These are phyloP conservation scores for Boletus barrowsii DNA, from an alignment of 768 basidiomycete genomes.

Conservation along the genomic window DNA sequence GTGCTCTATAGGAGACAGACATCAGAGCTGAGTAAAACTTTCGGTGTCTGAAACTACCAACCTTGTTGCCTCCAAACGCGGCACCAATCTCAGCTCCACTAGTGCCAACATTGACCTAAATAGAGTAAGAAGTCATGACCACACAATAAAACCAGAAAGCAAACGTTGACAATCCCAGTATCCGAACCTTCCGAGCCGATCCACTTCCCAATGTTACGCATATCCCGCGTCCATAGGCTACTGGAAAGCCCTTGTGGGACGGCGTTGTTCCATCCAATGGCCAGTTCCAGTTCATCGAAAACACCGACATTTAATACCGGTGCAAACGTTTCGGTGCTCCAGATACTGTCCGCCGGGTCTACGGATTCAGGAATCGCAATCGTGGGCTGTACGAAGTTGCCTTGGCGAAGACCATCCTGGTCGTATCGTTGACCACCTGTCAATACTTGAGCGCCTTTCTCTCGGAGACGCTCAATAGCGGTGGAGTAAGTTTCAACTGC, in stretches of 20 bases:
- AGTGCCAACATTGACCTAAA: constrained; percentile 63
- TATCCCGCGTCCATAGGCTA: constrained; percentile 84
- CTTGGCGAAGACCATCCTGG: constrained; percentile 50
- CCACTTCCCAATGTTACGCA: constrained; percentile 87
- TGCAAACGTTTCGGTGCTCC: constrained; percentile 83
- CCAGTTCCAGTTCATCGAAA: constrained; percentile 84
- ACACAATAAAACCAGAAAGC: constrained; percentile 23
- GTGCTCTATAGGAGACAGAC: constrained; percentile 54
- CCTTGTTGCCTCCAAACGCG: constrained; percentile 95
- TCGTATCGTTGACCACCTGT: constrained; percentile 63
- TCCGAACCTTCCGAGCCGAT: constrained; percentile 88
- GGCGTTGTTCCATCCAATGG: constrained; percentile 86
- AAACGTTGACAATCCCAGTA: constrained; percentile 87
- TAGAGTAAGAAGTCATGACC: constrained; percentile 1
- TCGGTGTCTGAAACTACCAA: constrained; percentile 28
- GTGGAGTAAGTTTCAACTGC: constrained; percentile 65
- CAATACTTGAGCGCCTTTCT: constrained; percentile 72
- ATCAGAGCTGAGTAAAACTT: constrained; percentile 11
- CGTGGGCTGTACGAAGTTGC: constrained; percentile 89
- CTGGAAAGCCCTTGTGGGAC: constrained; percentile 91
- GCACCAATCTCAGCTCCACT: constrained; percentile 77
- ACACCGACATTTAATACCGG: constrained; percentile 85
- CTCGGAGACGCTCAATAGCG: constrained; percentile 59
- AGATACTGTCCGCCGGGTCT: constrained; percentile 54
- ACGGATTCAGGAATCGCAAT: constrained; percentile 66